phyloP scores from a whole-genome alignment of 164 flowering plant genomes.

The Macadamia integrifolia region DNA sequence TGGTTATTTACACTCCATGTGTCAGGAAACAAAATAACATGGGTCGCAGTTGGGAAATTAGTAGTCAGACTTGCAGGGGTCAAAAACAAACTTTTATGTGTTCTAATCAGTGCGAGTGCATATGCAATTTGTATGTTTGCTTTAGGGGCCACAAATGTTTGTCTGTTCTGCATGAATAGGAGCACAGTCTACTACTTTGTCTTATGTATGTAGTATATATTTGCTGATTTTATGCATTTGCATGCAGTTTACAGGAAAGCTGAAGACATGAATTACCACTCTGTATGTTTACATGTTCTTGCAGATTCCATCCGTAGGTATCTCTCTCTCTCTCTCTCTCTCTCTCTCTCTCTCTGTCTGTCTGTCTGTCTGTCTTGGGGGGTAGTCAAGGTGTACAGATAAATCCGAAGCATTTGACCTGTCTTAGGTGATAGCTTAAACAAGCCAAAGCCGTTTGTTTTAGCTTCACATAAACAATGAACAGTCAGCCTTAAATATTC shows the following conservation, averaged over 20 bases:
- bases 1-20: no score
- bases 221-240: constrained; percentile 1
- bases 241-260: constrained; percentile 83
- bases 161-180: neutral
- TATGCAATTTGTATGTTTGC: no score
- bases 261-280: constrained; percentile 96
- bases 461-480: no score
- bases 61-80: neutral
- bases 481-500: no score
- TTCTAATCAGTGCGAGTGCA: neutral
- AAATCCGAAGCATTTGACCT: no score
- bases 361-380: neutral
- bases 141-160: no score
- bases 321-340: constrained; percentile 8
- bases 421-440: no score
- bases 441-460: no score
- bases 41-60: neutral
- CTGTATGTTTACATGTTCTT: constrained; percentile 93
- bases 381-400: no score
- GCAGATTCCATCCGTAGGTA: constrained; percentile 99
- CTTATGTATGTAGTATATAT: neutral
- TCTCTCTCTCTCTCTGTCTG: constrained; percentile 7
- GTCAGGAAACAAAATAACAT: no score
- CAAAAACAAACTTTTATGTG: neutral
- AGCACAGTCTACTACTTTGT: constrained; percentile 5